These are phyloP conservation scores for Trichothecium sympodiale DNA, from an alignment of 2,329 filamentous ascomycete genomes.

Conservation along the genomic window DNA sequence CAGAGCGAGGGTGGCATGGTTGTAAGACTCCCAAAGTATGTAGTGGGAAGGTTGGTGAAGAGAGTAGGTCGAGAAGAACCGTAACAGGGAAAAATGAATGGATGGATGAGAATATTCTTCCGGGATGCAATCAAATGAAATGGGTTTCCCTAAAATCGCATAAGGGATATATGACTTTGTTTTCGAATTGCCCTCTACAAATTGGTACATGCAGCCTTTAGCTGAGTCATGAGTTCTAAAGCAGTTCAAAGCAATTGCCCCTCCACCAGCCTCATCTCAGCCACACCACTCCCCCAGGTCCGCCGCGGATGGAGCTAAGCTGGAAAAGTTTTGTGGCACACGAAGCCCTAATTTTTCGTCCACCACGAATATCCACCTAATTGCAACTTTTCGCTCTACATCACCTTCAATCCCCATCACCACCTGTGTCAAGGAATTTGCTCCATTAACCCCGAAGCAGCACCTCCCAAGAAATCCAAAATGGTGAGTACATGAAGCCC, in stretches of 20 bases:
- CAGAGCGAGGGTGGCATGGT: conserved; percentile 70
- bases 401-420: conserved; percentile 15
- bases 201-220: too few relatives aligned
- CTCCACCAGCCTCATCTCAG: background rate
- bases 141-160: too few relatives aligned
- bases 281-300: background rate
- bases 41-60: too few relatives aligned
- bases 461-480: conserved; percentile 24
- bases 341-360: conserved; percentile 27
- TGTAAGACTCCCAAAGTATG: too few relatives aligned
- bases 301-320: conserved; percentile 6
- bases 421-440: conserved; percentile 15
- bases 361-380: conserved; percentile 15
- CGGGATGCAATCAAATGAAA: too few relatives aligned
- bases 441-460: conserved; percentile 15
- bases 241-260: too few relatives aligned
- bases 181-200: too few relatives aligned
- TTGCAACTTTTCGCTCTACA: conserved; percentile 13
- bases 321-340: conserved; percentile 10
- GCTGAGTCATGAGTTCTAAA: too few relatives aligned
- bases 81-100: too few relatives aligned
- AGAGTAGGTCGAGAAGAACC: too few relatives aligned
- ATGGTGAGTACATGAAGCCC: conserved; percentile 26
- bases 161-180: too few relatives aligned
- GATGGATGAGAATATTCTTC: too few relatives aligned